A percentile compares a stretch with the other conserved stretches of the same genome.
Evolutionary conservation across 176 grass and related monocot species (phyloP).

Genomic region (Lolium multiflorum): DNA sequence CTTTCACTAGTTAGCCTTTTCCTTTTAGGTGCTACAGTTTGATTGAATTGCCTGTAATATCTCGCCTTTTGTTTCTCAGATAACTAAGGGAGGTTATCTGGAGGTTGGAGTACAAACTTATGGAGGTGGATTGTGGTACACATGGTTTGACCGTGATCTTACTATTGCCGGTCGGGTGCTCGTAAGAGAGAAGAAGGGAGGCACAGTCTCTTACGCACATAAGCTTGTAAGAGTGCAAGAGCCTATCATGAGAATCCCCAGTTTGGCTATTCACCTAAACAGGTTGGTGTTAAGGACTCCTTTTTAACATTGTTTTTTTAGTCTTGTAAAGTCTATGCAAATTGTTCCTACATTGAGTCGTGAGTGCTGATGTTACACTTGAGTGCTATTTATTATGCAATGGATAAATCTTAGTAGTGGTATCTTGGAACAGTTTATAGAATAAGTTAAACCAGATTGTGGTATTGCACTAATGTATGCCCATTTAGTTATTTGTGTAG

Average conservation of each 20-base stretch:
- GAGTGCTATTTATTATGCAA: background rate
- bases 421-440: background rate
- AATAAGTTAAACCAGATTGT: background rate
- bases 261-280: constrained; percentile 91
- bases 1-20: background rate
- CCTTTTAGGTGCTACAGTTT: constrained; percentile 2
- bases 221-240: constrained; percentile 79
- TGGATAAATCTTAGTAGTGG: background rate
- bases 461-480: background rate
- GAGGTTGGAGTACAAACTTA: constrained; percentile 95
- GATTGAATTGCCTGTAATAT: constrained; percentile 17
- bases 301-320: background rate
- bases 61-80: constrained; percentile 45
- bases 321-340: constrained; percentile 1
- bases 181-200: constrained; percentile 60
- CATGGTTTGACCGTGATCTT: constrained; percentile 98
- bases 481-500: background rate
- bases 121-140: constrained; percentile 95
- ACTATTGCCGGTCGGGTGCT: constrained; percentile 89
- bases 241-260: constrained; percentile 87
- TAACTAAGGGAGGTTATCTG: constrained; percentile 88
- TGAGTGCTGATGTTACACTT: background rate
- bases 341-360: background rate
- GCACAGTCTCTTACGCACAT: constrained; percentile 61
- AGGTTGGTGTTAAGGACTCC: constrained; percentile 50